Evolutionary conservation across 768 basidiomycete species (phyloP), one percentile per base, ranked within the genome.

Genomic region (Tulasnella sp.): DNA sequence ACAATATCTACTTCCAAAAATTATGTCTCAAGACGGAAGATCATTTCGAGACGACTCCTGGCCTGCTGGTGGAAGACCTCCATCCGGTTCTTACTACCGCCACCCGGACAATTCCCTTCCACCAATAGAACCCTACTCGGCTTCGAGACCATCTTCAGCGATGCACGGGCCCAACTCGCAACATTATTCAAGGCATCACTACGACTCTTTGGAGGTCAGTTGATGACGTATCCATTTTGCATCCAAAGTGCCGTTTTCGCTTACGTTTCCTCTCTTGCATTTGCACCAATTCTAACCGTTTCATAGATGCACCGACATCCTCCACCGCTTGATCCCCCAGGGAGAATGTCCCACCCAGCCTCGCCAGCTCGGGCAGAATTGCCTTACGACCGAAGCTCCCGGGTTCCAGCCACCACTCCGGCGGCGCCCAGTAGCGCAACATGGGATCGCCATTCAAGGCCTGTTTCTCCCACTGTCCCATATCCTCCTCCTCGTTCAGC

Each of bases 31-130:
- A 69, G 64, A 69, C 34, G 64, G 64, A 12, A 69, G 64, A 69
- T 34, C n/a, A 69, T 69, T 69, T 37, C 64, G 64, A 69, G 64
- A 69, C 64, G 64, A 69, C 12, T 69, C 64, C 31, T 69, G 64
- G 64, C 8, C 64, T 16, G 28, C 64, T 69, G 64, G 64, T 31
- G 64, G 31, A 69, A 69, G 64, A 37, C 24, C 64, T 37, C 64
- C 31, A 34, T 69, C 64, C 31, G 64, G 64, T 31, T 37, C 64
- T 3, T 69, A 69, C 64, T 69, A 69, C 64, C 64, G 64, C 64
- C 64, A 69, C 64, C 24, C 64, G 34, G 64, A 69, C 64, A 69
- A 69, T 34, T 69, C 64, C 64, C 64, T 69, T 37, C 64, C 64
- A 18, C 64, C 64, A 5, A 69, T 69, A 28, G 64, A 69, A 28